Base-by-base conservation (phyloP, 345 rosid genomes). In the Litchi chinensis region DNA sequence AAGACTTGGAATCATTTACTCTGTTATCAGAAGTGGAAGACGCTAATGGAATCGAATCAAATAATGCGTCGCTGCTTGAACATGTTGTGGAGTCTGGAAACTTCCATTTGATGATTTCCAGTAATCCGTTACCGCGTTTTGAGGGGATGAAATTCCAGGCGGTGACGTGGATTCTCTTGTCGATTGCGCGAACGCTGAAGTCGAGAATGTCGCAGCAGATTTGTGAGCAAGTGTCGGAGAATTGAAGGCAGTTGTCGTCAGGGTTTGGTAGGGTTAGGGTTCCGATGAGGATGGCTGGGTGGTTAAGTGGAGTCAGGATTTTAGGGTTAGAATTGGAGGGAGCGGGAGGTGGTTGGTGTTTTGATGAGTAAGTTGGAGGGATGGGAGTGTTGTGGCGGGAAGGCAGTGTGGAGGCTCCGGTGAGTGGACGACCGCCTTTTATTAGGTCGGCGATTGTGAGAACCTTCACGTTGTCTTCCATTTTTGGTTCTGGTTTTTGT, bases 91-190 rank as follows among this genome's bases (percentile, higher is more conserved):
- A 65, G 48, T 81, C 88, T 21, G 78, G 50, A 10, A 91, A 74
- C 46, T 75, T 80, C 97, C 95, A 96, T 73, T 85, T 83, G 66
- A 96, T 86, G 46, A 96, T 91, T 89, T 96, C 99, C 82, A 96
- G 70, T 79, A 93, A 85, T 7, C 97, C 97, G 32, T 86, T 87
- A 5, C 69, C 77, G 77, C 83, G 89, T 63, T 85, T 85, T 57
- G 83, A 74, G 11, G 95, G 96, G 77, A 94, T 79, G 78, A 91
- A 94, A 84, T 94, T 96, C 92, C 95, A 96, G 15, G 97, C 86
- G 1, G 81, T 65, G 63, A 91, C 91, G 73, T 75, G 77, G 22
- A 96, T 85, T 78, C 67, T 86, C 37, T 73, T 85, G 32, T 90
- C 90, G 67, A 94, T 71, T 3, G 82, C 66, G 10, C 70, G 66